Conservation (phyloP, 2,329 filamentous ascomycete species). For the Aureobasidium subglaciale region DNA sequence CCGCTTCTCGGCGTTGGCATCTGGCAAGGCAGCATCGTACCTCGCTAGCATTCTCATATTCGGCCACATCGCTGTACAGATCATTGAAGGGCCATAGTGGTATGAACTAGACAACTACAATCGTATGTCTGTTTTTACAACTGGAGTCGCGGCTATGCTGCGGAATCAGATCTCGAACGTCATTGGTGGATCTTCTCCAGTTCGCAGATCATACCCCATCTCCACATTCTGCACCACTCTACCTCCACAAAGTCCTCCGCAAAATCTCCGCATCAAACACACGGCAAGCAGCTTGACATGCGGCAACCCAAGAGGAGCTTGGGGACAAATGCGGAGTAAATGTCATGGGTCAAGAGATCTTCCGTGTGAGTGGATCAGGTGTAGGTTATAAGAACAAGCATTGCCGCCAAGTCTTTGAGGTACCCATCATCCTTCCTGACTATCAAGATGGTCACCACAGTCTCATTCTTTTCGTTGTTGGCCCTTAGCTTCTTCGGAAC, state of each 20-base stretch:
- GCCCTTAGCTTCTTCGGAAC: neutral
- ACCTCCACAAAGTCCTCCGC: conserved; percentile 1
- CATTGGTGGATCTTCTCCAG: conserved; percentile 16
- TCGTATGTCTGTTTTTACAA: neutral
- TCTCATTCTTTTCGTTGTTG: conserved; percentile 1
- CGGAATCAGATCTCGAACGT: no score
- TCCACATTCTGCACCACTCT: neutral
- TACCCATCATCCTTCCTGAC: neutral
- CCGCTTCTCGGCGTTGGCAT: no score
- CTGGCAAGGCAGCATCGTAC: no score
- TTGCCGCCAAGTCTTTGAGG: conserved; percentile 9
- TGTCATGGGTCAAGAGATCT: neutral
- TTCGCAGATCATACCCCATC: conserved; percentile 9
- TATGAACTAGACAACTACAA: no score
- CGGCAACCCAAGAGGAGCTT: neutral
- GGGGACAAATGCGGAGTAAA: conserved; percentile 11
- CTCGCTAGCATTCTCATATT: no score
- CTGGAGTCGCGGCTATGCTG: neutral
- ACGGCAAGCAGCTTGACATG: neutral
- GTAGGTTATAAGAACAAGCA: conserved; percentile 5
- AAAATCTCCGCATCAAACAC: neutral
- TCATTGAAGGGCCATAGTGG: no score
- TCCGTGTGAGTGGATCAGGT: neutral
- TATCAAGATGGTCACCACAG: neutral
- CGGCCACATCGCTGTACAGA: no score